These are phyloP conservation scores for Garcia nutans DNA, from an alignment of 345 rosid species.

Conservation along the genomic window DNA sequence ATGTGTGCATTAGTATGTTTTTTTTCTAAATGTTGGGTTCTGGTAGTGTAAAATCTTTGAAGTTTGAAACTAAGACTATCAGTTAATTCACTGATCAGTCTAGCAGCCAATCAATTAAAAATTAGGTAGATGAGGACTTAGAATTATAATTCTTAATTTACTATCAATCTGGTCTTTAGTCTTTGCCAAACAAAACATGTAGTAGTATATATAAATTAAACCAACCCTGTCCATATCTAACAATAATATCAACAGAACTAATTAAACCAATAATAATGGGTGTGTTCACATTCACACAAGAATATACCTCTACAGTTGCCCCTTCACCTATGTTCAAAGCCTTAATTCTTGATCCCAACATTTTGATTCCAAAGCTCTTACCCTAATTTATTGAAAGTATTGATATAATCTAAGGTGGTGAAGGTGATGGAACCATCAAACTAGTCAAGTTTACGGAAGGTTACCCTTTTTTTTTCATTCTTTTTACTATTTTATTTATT, in stretches of 20 bases:
- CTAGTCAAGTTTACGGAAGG: slow-evolving; percentile 36
- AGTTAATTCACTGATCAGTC: background rate
- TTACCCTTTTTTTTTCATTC: background rate
- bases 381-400: slow-evolving; percentile 37
- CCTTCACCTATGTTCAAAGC: slow-evolving; percentile 35
- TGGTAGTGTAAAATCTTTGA: background rate
- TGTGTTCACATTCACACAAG: slow-evolving; percentile 20
- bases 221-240: background rate
- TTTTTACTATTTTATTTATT: background rate
- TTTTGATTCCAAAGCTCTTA: slow-evolving; percentile 30
- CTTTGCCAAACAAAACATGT: background rate
- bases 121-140: background rate
- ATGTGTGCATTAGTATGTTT: background rate
- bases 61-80: background rate
- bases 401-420: slow-evolving; percentile 29
- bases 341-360: slow-evolving; percentile 32
- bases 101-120: background rate
- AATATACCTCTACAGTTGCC: slow-evolving; percentile 19
- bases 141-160: background rate
- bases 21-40: too few species aligned
- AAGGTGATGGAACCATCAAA: slow-evolving; percentile 32
- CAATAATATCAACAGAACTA: background rate
- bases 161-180: background rate
- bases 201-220: too few species aligned
- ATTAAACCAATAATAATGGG: slow-evolving; percentile 19